Percentiles rank a stretch among this genome's conserved stretches.
Conservation (phyloP, 176 grass and related monocot species). For the Echinochloa phyllopogon region DNA sequence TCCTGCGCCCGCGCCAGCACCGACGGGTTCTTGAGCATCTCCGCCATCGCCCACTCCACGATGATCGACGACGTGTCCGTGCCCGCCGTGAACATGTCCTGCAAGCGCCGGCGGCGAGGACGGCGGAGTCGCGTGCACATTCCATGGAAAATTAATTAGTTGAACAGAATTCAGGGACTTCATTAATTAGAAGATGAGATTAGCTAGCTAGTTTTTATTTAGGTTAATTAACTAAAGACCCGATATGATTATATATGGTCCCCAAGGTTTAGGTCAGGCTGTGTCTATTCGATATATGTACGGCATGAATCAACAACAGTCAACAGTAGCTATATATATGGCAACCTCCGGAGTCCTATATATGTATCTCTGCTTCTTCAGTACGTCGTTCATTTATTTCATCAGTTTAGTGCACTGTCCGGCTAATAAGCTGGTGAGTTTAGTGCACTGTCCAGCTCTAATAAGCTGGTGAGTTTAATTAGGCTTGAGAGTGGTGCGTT, state of each 20-base stretch:
- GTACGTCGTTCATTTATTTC: too few species aligned
- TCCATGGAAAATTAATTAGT: background rate
- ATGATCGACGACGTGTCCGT: conserved; percentile 92
- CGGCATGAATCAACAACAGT: background rate
- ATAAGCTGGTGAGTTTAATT: background rate
- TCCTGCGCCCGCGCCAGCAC: conserved; percentile 56
- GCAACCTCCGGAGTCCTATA: too few species aligned
- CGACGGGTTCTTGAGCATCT: conserved; percentile 65
- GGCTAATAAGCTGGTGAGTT: background rate
- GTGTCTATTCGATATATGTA: background rate
- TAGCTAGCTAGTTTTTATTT: background rate
- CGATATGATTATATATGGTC: too few species aligned
- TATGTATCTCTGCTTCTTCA: too few species aligned
- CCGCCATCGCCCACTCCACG: conserved; percentile 82
- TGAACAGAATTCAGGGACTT: background rate
- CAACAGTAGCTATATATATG: too few species aligned
- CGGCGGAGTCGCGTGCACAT: background rate
- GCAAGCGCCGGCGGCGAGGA: too few species aligned
- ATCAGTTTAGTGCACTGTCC: background rate
- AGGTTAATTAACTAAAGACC: too few species aligned
- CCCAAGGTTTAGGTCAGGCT: background rate
- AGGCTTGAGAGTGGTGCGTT: background rate
- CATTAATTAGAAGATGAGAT: background rate
- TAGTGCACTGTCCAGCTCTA: background rate
- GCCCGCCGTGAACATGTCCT: conserved; percentile 94